Base-by-base conservation (phyloP, 2,329 filamentous ascomycete genomes). In the Cytospora mali region DNA sequence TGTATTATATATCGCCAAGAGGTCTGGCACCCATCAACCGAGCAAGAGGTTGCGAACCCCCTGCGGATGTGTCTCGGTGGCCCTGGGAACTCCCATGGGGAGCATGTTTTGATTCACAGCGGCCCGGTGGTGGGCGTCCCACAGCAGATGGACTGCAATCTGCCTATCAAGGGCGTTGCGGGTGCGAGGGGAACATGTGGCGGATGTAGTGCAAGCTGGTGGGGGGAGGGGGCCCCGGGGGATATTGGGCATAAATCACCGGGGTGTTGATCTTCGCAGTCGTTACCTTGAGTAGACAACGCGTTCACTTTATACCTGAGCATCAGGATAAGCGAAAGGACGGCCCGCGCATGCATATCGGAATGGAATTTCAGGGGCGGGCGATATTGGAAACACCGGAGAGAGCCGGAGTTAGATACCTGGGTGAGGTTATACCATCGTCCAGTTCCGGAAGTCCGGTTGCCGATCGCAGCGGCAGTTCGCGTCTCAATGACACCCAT, bases 61-160 rank as follows among this genome's bases (percentile, higher is more conserved):
- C 7, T 3, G n/a, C 18, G 7, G 10, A n/a, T 13, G 39, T 21
- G 11, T 46, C 39, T 46, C 39, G n/a, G 13, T 18, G 18, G 42
- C 42, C n/a, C 42, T 46, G 42, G 42, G 42, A 46, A 23, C 10
- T 23, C 21, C 31, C n/a, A 23, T 10, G n/a, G 42, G n/a, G 42
- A 9, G 18, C 3, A 25, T 39, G 2, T 21, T n/a, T n/a, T 13
- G 53, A 55, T 56, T 16, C 59, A 61, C 56, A 53, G 31, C 56
- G 62, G 54, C 39, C 64, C 55, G 55, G 57, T 56, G 55, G 49
- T n/a, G 63, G 61, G 53, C 46, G 31, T n/a, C 39, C 48, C 28
- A 35, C 51, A 52, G 31, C 53, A 63, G 49, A 21, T 54, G 57
- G 57, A 50, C 27, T 55, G 51, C 42, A 48, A 46, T 29, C 57